Conservation (phyloP, 305 asterid genomes). For the Fraxinus baroniana region DNA sequence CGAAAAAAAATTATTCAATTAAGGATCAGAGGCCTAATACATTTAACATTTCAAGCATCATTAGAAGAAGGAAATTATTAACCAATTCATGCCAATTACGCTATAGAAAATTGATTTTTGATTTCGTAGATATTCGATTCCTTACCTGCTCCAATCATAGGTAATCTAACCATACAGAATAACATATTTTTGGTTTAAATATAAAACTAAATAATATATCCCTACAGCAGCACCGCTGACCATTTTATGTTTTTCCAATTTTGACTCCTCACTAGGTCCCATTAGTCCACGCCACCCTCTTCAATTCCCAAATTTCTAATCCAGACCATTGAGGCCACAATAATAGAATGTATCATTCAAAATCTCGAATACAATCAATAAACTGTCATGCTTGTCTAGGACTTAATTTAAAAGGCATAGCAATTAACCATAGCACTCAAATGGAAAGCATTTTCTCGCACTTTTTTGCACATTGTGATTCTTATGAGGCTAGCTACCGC, state of each 20-base stretch:
- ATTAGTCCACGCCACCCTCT: background rate
- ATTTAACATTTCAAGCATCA: background rate
- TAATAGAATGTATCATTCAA: background rate
- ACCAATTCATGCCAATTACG: background rate
- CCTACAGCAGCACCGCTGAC: background rate
- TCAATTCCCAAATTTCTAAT: background rate
- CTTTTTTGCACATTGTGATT: background rate
- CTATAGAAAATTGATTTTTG: background rate
- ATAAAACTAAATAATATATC: background rate
- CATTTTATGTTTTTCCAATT: background rate
- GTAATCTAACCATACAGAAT: background rate
- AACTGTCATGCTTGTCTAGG: background rate
- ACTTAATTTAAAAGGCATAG: background rate
- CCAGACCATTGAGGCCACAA: background rate
- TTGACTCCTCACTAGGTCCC: background rate
- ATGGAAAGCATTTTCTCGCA: background rate
- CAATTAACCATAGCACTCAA: background rate
- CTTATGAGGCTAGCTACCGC: background rate
- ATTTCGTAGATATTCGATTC: background rate
- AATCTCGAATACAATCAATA: background rate
- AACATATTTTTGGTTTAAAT: background rate
- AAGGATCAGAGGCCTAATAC: background rate
- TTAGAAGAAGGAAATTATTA: background rate
- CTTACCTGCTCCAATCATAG: background rate
- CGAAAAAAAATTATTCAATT: background rate